Conservation (phyloP, 1,139 yeast genomes). For the Hanseniaspora uvarum region DNA sequence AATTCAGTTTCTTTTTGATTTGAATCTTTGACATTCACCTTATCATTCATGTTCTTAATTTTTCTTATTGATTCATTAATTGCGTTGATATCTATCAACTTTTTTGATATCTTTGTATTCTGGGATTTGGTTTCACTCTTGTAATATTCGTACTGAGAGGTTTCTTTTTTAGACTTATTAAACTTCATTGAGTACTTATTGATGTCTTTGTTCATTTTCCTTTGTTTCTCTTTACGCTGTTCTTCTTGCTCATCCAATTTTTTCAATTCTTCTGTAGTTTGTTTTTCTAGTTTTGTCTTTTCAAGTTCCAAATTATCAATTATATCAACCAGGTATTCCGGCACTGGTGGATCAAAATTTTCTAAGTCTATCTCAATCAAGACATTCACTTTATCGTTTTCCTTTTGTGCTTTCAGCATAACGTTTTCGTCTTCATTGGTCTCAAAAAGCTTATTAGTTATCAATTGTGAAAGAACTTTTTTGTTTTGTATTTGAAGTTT, state of each 20-base stretch:
- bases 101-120: conserved; percentile 11
- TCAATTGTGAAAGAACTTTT: background rate
- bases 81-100: background rate
- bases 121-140: conserved; percentile 2
- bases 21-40: background rate
- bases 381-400: background rate
- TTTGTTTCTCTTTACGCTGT: conserved; percentile 12
- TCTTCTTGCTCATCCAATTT: conserved; percentile 13
- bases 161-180: conserved; percentile 14
- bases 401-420: conserved; percentile 10
- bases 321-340: conserved; percentile 25
- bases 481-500: conserved; percentile 1
- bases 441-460: conserved; percentile 7
- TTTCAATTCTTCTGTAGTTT: background rate
- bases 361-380: conserved; percentile 28
- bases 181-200: conserved; percentile 16
- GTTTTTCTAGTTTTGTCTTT: conserved; percentile 18
- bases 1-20: background rate
- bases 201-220: conserved; percentile 12
- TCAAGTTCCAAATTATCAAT: conserved; percentile 22
- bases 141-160: conserved; percentile 14
- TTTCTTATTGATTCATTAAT: conserved; percentile 2
- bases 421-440: conserved; percentile 5
- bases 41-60: background rate
- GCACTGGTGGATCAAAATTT: conserved; percentile 26